Evolutionary conservation across 306 rosid genomes (phyloP).

Genomic region (Malus fusca): DNA sequence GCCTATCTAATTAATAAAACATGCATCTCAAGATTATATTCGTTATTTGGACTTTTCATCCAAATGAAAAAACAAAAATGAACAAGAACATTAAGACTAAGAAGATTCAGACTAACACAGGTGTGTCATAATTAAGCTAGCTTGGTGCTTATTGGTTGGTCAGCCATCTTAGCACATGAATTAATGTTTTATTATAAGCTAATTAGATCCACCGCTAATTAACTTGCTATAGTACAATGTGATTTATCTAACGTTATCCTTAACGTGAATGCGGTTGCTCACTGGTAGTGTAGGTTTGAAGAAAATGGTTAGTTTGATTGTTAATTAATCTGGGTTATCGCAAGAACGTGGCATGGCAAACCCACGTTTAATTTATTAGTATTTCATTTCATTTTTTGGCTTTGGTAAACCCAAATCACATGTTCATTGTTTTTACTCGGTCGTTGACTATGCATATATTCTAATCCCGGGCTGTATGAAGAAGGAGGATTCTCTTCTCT

Average conservation of each 20-base stretch:
- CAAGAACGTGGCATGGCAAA: neutral
- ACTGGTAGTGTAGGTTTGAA: neutral
- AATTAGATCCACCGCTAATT: too few species aligned
- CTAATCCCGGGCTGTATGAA: too few species aligned
- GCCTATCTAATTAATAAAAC: constrained; percentile 1
- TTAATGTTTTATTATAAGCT: too few species aligned
- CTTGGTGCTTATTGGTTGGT: neutral
- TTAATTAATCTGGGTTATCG: neutral
- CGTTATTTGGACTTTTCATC: neutral
- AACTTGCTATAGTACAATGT: too few species aligned
- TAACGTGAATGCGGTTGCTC: too few species aligned
- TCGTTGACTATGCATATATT: neutral
- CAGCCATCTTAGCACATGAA: neutral
- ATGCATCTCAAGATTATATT: neutral
- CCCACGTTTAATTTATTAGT: neutral
- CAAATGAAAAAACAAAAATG: neutral
- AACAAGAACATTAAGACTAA: neutral
- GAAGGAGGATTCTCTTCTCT: too few species aligned
- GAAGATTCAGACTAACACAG: too few species aligned
- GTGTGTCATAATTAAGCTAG: too few species aligned
- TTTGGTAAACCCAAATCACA: neutral
- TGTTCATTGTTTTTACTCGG: neutral
- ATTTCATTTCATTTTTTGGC: neutral
- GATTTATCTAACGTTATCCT: too few species aligned
- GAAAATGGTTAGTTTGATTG: neutral